Base-by-base conservation (phyloP, 2,329 filamentous ascomycete species). In the Zasmidium citrigriseum region DNA sequence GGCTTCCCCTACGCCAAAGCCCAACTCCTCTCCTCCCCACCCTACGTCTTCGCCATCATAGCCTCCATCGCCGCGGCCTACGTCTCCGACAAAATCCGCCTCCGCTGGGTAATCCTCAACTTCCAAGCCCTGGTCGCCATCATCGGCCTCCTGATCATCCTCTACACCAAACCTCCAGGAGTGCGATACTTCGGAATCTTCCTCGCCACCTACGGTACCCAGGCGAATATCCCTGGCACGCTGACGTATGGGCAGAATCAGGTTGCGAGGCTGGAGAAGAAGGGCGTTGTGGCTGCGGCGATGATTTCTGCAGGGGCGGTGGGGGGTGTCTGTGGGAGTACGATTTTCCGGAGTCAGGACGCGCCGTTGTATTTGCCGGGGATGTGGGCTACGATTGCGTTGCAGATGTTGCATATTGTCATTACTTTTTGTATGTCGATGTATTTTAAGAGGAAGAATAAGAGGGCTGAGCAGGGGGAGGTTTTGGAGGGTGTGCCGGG, bases 171-270 rank as follows among this genome's bases (percentile, higher is more conserved):
- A 22, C 81, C 75, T 62, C 67, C 84, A 2, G 79, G 72, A 1
- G 83, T 86, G 10, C 83, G 88, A 50, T 92, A 91, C 74, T 86
- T 90, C 61, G 89, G 89, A 54, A 82, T 91, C 57, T 93, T 92
- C 76, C 77, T 93, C 45, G 82, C 86, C 21, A 88, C 88, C 0
- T 89, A 89, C 0, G 90, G 89, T 9, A 86, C 87, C 62, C 91
- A 91, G 74, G 83, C 85, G 59, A 93, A 93, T 70, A 80, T 92
- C 4, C 90, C 90, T 1, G 80, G 84, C 0, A 79, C 83, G 46
- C 85, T 93, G 78, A 82, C 89, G 0, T 93, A 90, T 75, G 70
- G 67, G 0, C 67, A 72, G 23, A 72, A 72, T 34, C 69, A 73
- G 54, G 71, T 70, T 4, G 67, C 71, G 1, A 64, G 60, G 22